These are phyloP conservation scores for Hypsizygus ulmarius DNA, from an alignment of 1,284 basidiomycete genomes.

Conservation along the genomic window DNA sequence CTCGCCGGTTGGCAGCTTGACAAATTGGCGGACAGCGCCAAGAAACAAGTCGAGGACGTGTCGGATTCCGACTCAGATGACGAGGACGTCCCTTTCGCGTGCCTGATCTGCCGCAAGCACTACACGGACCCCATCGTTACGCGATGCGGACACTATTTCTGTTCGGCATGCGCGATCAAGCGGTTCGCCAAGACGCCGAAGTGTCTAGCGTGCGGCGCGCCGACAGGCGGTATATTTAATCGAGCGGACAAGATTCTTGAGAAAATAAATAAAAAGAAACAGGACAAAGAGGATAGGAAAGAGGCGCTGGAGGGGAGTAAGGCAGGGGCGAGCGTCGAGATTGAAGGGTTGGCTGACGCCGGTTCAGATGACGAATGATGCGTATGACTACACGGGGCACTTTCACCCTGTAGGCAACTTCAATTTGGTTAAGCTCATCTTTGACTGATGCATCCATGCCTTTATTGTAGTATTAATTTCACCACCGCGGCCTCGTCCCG, in stretches of 20 bases:
- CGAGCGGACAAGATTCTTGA: conserved; percentile 81
- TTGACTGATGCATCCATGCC: no score
- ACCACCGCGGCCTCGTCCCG: no score
- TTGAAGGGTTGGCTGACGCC: conserved; percentile 57
- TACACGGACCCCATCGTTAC: conserved; percentile 96
- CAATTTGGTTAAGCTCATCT: no score
- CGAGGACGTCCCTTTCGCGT: conserved; percentile 96
- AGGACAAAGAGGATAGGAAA: conserved; percentile 45
- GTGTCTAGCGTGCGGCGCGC: conserved; percentile 91
- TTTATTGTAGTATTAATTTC: no score
- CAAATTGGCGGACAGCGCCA: conserved; percentile 70
- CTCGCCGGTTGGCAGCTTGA: conserved; percentile 98
- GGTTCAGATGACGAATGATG: conserved; percentile 18
- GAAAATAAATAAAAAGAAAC: conserved; percentile 66
- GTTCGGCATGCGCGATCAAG: conserved; percentile 91
- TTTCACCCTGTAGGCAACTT: no score
- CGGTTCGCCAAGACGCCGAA: conserved; percentile 93
- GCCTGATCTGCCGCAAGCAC: conserved; percentile 91
- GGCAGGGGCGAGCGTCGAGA: conserved; percentile 48
- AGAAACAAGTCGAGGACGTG: conserved; percentile 55
- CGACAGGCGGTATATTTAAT: conserved; percentile 95
- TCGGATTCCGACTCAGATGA: conserved; percentile 64
- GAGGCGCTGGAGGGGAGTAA: conserved; percentile 41
- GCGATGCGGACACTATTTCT: conserved; percentile 96
- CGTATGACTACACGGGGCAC: no score